phyloP scores from a whole-genome alignment of 805 yeast genomes.

The Scheffersomyces stipitis region DNA sequence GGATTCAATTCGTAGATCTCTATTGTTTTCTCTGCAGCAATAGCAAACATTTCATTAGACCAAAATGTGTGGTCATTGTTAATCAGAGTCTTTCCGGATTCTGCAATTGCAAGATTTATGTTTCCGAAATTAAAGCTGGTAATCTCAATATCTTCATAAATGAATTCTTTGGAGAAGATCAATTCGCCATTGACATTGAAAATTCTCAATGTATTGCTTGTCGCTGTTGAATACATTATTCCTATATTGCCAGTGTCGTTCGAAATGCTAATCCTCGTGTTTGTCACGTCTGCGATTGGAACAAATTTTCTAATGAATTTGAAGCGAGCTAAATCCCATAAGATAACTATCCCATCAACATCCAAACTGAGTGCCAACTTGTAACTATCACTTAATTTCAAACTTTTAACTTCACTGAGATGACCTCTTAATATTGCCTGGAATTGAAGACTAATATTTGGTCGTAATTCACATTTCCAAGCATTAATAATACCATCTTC shows the following conservation, averaged over 20 bases:
- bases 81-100: conserved; percentile 17
- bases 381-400: conserved; percentile 52
- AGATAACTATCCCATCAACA: conserved; percentile 48
- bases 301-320: conserved; percentile 46
- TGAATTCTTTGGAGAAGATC: conserved; percentile 23
- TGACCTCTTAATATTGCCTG: conserved; percentile 60
- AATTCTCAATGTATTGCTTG: conserved; percentile 26
- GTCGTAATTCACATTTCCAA: conserved; percentile 47
- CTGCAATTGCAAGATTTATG: conserved; percentile 26
- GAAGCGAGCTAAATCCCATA: conserved; percentile 65
- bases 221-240: conserved; percentile 22
- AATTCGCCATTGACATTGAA: conserved; percentile 56
- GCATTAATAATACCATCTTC: conserved; percentile 60
- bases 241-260: conserved; percentile 57
- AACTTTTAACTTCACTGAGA: conserved; percentile 40
- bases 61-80: conserved; percentile 34
- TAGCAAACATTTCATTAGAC: conserved; percentile 34
- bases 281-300: conserved; percentile 13
- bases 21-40: conserved; percentile 21
- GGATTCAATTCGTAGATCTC: conserved; percentile 22
- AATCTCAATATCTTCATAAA: conserved; percentile 12
- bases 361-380: conserved; percentile 58
- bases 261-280: conserved; percentile 43
- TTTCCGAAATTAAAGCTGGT: conserved; percentile 30
- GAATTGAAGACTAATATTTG: conserved; percentile 31